Conservation (phyloP, 139 green algal species). For the Chlorella sp. region DNA sequence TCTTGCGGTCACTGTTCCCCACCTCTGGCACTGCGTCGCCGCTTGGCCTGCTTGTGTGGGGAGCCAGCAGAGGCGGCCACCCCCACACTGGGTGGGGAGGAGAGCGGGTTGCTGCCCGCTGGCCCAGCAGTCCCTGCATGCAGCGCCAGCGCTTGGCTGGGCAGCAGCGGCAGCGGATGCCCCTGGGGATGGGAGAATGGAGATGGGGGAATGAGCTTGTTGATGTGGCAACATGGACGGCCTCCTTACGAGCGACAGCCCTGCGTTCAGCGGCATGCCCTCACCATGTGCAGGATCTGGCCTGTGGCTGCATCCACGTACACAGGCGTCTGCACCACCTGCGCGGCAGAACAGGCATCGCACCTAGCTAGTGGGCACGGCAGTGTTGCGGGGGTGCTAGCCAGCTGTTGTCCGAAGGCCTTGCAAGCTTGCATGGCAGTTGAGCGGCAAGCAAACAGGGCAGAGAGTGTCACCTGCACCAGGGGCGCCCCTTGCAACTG, state of each 20-base stretch:
- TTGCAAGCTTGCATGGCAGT: too few relatives aligned
- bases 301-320: conserved; percentile 28
- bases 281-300: conserved; percentile 10
- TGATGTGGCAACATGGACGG: not conserved
- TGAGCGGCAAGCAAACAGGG: too few relatives aligned
- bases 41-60: not conserved
- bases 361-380: too few relatives aligned
- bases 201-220: not conserved
- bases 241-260: too few relatives aligned
- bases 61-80: not conserved
- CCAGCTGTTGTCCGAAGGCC: too few relatives aligned
- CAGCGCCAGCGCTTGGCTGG: not conserved
- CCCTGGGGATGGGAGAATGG: not conserved
- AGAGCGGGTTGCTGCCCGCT: not conserved
- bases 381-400: too few relatives aligned
- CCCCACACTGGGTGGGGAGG: not conserved
- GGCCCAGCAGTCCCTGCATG: not conserved
- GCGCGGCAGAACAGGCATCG: not conserved
- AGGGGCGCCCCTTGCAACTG: too few relatives aligned
- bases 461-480: too few relatives aligned
- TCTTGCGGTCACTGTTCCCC: too few relatives aligned
- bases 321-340: not conserved
- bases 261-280: too few relatives aligned
- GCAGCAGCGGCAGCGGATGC: not conserved
- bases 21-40: not conserved